Base-by-base conservation (phyloP, 2,329 filamentous ascomycete genomes). In the Penicillium sp. region DNA sequence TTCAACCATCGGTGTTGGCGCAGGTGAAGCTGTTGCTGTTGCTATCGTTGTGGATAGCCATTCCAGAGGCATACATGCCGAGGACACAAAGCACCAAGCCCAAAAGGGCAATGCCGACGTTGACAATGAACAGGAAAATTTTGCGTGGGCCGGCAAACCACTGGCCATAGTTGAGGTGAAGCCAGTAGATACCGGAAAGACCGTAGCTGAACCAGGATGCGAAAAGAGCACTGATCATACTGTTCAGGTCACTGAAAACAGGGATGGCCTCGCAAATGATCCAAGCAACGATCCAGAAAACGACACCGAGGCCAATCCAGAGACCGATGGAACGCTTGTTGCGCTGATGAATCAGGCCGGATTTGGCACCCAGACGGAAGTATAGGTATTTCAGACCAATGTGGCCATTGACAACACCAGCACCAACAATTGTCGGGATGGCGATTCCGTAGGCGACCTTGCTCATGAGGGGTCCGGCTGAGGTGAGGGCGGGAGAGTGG, bases 181-280 rank as follows among this genome's bases (percentile, higher is more conserved):
- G 61, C 77, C 78, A 81, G 59, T 81, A 77, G 4, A 75, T 61
- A 16, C 74, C 77, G 16, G 73, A 73, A 2, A 81, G 62, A 6
- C 77, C 76, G 62, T 76, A 65, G 34, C 61, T 64, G 59, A 64
- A 65, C 62, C 62, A 65, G n/a, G 51, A 56, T 42, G 62, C 62
- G 54, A 65, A 65, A 18, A 65, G 62, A 5, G 62, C 62, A 53
- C 61, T 62, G 61, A 89, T 83, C 39, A 90, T 72, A 5, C 83
- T 83, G 42, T 90, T 75, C 18, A 91, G 73, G 49, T 85, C 79
- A 64, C 83, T 84, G 75, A 91, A 91, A 47, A 84, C 82, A 2
- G 88, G 88, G 5, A 91, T 86, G 0, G 84, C 84, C 69, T 88
- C 84, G 14, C 87, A 86, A 52, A 91, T 86, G 53, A 90, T 71